These are phyloP conservation scores for Juncus effusus DNA, from an alignment of 176 grass and related monocot species.

Conservation along the genomic window DNA sequence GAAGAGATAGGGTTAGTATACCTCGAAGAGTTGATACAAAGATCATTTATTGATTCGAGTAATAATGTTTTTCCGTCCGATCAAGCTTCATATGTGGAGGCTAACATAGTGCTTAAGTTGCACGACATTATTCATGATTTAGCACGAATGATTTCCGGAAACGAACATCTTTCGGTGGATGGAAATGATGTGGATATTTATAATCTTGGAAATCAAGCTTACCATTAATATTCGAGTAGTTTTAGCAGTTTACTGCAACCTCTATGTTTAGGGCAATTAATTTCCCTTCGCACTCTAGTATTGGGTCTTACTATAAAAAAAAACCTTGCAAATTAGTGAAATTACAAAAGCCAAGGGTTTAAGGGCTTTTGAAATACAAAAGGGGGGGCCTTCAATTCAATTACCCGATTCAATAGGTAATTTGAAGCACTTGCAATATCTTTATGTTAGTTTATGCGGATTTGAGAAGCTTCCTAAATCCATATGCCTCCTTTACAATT, in stretches of 20 bases:
- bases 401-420: slow-evolving; percentile 22
- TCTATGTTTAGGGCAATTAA: slow-evolving; percentile 11
- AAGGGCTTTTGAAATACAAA: slow-evolving; percentile 17
- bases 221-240: slow-evolving; percentile 25
- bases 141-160: slow-evolving; percentile 22
- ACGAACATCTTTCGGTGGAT: slow-evolving; percentile 29
- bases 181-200: not conserved
- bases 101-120: slow-evolving; percentile 23
- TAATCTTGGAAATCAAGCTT: slow-evolving; percentile 15
- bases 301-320: slow-evolving; percentile 15
- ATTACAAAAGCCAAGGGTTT: slow-evolving; percentile 16
- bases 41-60: slow-evolving; percentile 33
- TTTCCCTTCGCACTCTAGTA: slow-evolving; percentile 15
- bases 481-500: slow-evolving; percentile 23
- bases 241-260: slow-evolving; percentile 4
- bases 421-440: slow-evolving; percentile 19
- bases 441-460: slow-evolving; percentile 14
- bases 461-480: slow-evolving; percentile 18
- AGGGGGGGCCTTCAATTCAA: slow-evolving; percentile 10
- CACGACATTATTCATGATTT: slow-evolving; percentile 36
- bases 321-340: slow-evolving; percentile 6
- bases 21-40: slow-evolving; percentile 26
- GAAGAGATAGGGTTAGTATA: slow-evolving; percentile 26
- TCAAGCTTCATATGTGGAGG: not conserved
- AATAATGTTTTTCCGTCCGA: not conserved